Evolutionary conservation across 805 yeast genomes (phyloP).

Genomic region (Candida silvatica): DNA sequence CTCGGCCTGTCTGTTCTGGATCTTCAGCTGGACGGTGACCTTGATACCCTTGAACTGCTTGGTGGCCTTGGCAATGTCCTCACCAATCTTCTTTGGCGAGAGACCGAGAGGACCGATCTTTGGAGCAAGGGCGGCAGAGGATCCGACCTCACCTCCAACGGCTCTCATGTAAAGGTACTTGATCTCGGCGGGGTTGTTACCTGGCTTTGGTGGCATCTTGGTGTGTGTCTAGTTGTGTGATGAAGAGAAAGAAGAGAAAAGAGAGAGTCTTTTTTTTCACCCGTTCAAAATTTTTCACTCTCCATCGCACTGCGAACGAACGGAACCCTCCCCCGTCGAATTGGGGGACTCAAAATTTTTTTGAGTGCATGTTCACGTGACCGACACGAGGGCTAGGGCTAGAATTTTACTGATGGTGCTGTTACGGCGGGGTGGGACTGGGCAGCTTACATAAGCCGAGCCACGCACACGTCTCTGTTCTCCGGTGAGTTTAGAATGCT

Average conservation of each 20-base stretch:
- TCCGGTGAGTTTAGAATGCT: conserved; percentile 46
- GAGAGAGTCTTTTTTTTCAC: too few species aligned
- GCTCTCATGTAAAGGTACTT: conserved; percentile 98
- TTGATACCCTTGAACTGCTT: conserved; percentile 98
- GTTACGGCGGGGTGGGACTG: too few species aligned
- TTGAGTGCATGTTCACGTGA: too few species aligned
- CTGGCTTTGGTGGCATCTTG: conserved; percentile 75
- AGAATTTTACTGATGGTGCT: too few species aligned
- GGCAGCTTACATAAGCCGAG: too few species aligned
- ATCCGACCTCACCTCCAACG: conserved; percentile 99
- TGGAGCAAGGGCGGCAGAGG: conserved; percentile 99
- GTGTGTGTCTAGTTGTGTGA: conserved; percentile 1
- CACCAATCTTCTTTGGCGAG: conserved; percentile 99
- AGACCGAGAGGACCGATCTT: conserved; percentile 99
- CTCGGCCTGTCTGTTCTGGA: conserved; percentile 99
- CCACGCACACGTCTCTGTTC: too few species aligned
- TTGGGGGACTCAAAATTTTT: too few species aligned
- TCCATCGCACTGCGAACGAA: too few species aligned
- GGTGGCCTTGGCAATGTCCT: conserved; percentile 99
- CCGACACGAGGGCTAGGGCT: too few species aligned
- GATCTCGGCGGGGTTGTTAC: conserved; percentile 98
- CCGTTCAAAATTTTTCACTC: too few species aligned
- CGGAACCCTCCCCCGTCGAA: too few species aligned
- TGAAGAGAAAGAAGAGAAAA: not conserved
- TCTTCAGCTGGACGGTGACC: conserved; percentile 96